These are phyloP conservation scores for Cucumis melo DNA, from an alignment of 306 rosid species.

Conservation along the genomic window DNA sequence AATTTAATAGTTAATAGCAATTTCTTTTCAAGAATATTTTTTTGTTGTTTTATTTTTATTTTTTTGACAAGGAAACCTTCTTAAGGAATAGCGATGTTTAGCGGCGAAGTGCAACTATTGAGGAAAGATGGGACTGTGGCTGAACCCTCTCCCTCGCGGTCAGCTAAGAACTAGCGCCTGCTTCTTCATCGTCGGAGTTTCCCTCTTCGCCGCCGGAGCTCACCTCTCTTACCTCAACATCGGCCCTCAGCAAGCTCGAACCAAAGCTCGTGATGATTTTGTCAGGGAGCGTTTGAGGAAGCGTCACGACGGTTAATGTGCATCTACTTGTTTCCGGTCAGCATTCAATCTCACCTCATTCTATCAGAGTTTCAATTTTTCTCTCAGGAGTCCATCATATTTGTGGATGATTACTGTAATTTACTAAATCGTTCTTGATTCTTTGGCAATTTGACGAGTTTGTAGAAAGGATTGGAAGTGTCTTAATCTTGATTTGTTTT, in stretches of 20 bases:
- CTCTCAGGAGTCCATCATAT: not conserved
- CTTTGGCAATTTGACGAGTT: not conserved
- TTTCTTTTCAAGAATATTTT: too few species aligned
- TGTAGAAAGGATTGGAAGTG: not conserved
- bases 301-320: constrained; percentile 13
- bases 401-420: not conserved
- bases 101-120: not conserved
- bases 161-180: constrained; percentile 17
- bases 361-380: not conserved
- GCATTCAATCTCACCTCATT: not conserved
- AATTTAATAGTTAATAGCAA: too few species aligned
- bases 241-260: constrained; percentile 33
- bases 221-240: constrained; percentile 23
- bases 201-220: constrained; percentile 25
- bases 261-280: constrained; percentile 27
- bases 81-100: not conserved
- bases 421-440: not conserved
- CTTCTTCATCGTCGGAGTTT: constrained; percentile 17
- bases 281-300: constrained; percentile 24
- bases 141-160: constrained; percentile 23
- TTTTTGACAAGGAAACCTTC: too few species aligned
- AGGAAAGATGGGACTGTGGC: constrained; percentile 21
- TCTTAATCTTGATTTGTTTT: not conserved
- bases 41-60: too few species aligned
- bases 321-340: not conserved